Evolutionary conservation across 345 rosid species (phyloP), one percentile per base, ranked within the genome.

Genomic region (Salix purpurea): DNA sequence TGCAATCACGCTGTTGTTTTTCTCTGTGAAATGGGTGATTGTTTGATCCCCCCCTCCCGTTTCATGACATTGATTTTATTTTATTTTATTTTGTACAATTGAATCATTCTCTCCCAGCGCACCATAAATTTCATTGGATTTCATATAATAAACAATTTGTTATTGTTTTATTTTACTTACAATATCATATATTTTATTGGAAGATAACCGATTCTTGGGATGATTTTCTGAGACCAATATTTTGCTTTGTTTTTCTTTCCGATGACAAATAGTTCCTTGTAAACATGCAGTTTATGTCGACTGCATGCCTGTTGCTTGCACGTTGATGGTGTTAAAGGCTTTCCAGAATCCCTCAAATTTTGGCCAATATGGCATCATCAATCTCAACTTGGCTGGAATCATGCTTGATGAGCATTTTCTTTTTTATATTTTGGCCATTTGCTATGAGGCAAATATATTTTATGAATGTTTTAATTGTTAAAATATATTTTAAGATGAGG

Each of bases 41-140:
- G 26, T 3, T 66, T 39, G 14, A 39, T 40, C 30, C 30, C 30
- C 44, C 60, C 54, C 39, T n/a, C 34, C 37, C 44, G 9, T 26
- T 58, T 15, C 62, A 54, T 54, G 62, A 56, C 24, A 54, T 19
- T 34, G 5, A 36, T 19, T 50, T 54, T 39, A 67, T 76, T 76
- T 54, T 39, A 67, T 76, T 76, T 65, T 10, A 39, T 58, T n/a
- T 19, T 68, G 37, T 67, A 40, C 67, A 26, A 75, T 61, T 69
- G 65, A 75, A 66, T 48, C 15, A 19, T 7, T 26, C 30, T 19
- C 40, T 56, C 39, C 12, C 26, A 18, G 42, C 7, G 8, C 26
- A 67, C 10, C 13, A 18, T 54, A 6, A 56, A 54, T 71, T 54
- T 52, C 65, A 21, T 56, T 71, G 39, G 26, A 52, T 30, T 3